Evolutionary conservation across 495 filamentous ascomycete species (phyloP), one percentile per base, ranked within the genome.

Genomic region (Neurospora terricola): DNA sequence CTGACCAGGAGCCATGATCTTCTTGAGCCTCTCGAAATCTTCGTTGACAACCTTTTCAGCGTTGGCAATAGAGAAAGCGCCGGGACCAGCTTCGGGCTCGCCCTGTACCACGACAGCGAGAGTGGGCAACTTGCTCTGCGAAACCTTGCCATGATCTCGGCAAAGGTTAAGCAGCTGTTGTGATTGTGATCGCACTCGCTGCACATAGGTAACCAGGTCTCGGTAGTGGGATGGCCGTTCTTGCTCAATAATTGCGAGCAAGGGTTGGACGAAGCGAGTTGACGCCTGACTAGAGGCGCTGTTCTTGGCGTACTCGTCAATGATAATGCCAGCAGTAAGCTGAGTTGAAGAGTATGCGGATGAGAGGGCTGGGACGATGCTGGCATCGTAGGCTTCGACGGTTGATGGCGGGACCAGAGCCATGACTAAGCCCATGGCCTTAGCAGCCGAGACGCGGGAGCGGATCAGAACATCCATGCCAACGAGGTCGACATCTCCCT

Each of bases 401-500:
- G 77, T 77, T 36, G 82, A 78, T 42, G 80, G 71, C 16, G 90
- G 88, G 76, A 92, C 87, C 38, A 87, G 74, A 38, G 89, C 86
- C 83, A 95, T 92, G 38, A 90, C 85, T 72, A 88, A 86, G 38
- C 95, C 96, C 75, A 98, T 88, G 16, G 96, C 96, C 78, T 87
- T 88, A 23, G 94, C 92, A 8, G 94, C 93, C 77, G 89, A 91
- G 43, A 97, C 90, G 80, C 94, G 94, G 8, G 94, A 97, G 75
- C 94, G 88, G 71, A 98, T 87, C 77, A 99, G 88, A 5, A 90
- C 90, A 72, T 99, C 96, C 69, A 91, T 85, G 66, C 96, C 94
- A 37, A 98, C 94, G 54, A 99, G 84, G 76, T 99, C 96, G 71
- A 98, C 90, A 78, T 99, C 96, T 59, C 96, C 96, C 77, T 94